Base-by-base conservation (phyloP, 2,329 filamentous ascomycete genomes). In the Paraconiothyrium brasiliense region DNA sequence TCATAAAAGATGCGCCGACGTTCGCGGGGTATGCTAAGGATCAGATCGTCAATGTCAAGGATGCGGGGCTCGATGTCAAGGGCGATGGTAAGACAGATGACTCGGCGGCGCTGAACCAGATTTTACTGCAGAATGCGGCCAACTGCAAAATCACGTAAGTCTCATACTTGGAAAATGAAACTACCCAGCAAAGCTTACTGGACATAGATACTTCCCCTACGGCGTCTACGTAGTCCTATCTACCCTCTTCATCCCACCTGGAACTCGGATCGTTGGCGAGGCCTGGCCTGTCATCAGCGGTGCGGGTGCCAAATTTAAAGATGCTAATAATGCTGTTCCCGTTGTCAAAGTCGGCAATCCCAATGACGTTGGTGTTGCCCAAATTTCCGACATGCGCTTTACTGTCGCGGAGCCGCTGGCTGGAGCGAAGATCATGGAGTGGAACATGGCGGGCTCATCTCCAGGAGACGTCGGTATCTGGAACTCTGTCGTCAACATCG, bases 341-440 rank as follows among this genome's bases (percentile, higher is more conserved):
- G 61, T 73, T 51, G 43, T 73, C 35, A 54, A 64, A 30, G 57
- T 73, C 7, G 71, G 67, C 2, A 52, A 64, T 2, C 8, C 54
- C 22, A 70, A 68, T 4, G 61, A 71, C 10, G 46, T 55, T 13
- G 69, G 70, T 9, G 48, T 60, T 4, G 69, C 60, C 5, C 58
- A 71, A 44, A 67, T 73, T 20, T 57, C 52, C 27, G 67, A 73
- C 56, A 59, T 73, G 58, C 46, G 70, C 14, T 68, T 71, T 49
- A 68, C 68, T 5, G 57, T 63, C 14, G 82, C 85, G 54, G 90
- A 90, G 1, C 78, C 87, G 16, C 82, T 86, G 1, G 82, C 87
- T 0, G 91, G 91, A 7, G 90, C 90, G 2, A 81, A 89, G 4
- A 79, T 92, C 8, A 86, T 93, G 58, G 84, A 93, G 72, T 92